Base-by-base conservation (phyloP, 306 rosid genomes). In the Hippophae rhamnoides region DNA sequence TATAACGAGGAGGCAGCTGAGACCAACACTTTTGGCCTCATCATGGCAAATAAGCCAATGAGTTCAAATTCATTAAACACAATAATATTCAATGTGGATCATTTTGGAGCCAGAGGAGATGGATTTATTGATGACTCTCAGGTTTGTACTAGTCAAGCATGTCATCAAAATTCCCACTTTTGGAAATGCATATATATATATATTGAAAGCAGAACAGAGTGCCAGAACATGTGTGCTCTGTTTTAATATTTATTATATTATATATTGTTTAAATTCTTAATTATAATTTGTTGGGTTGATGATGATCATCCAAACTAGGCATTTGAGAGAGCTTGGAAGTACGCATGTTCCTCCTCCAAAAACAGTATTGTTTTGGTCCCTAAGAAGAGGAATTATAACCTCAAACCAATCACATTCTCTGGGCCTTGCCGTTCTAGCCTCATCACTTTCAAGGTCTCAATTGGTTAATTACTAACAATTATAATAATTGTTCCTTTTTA, bases 401-500 rank as follows among this genome's bases (percentile, higher is more conserved):
- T 87, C 25, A 87, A 79, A 72, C 83, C 89, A 54, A 69, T 79
- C 23, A 78, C 26, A 13, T 87, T 87, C 61, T 73, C 89, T 10
- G 95, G 95, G 38, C 92, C 92, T 63, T 87, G 92, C 69, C 64
- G 57, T 41, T 68, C 78, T 59, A 14, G 14, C 12, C 58, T 50
- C 5, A 48, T 81, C 44, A 63, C 72, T 18, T 48, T 87, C 23
- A 75, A 40, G 82, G 95, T 31, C 38, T 31, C 38, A 31, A 2
- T 31, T 4, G 38, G 5, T 31, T 31, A 31, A 2, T 31, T 31
- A 31, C 38, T 31, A 31, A 31, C 38, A 31, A 31, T 84, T 31
- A 71, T 81, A 31, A 31, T 4, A 31, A 31, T 84, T 31, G 69
- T 81, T 60, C 7, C 7, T 12, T 10, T 9, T 47, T 47, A 8